Base-by-base conservation (phyloP, 352 stramenopile genomes). In the Plasmopara muralis region DNA sequence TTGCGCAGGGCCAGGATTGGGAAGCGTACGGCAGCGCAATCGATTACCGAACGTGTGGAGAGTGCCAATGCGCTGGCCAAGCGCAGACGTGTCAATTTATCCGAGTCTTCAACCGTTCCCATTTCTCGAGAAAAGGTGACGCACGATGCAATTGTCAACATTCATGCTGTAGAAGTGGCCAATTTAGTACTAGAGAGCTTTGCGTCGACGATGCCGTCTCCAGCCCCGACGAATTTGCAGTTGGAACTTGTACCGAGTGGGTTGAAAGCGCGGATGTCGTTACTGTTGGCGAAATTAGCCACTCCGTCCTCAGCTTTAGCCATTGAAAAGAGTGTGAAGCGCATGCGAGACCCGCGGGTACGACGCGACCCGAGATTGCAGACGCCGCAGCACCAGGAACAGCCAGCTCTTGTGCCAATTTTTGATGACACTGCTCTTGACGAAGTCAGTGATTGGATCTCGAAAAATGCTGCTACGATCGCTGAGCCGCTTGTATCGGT, bases 401-500 rank as follows among this genome's bases (percentile, higher is more conserved):
- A 79, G 29, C 71, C 74, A 29, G 64, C 73, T 28, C 64, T 92
- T 16, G 63, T 88, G 16, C 60, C 66, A 0, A 72, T 89, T 41
- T 89, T 92, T 63, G 82, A 92, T 37, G 77, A 85, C 0, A 68
- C 71, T 9, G 48, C 44, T 2, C 42, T 84, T 1, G 82, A 92
- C 35, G 73, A 87, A 59, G 64, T 83, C 14, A 81, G 73, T 43
- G 76, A 89, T 49, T 89, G 80, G 75, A 72, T 92, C 48, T 87
- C 77, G 13, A 87, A 85, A 52, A 89, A 92, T 53, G 72, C 82
- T 43, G 73, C 80, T 38, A 85, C 82, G 0, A 76, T 87, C 37
- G 78, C 77, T n/a, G 82, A 92, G 48, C 82, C 82, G 14, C 56
- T 92, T 9, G 77, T 92, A 28, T 85, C 78, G 13, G 68, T 92